Conservation (phyloP, 192 early-diverging fungal species). For the Chytriomyces confervae region DNA sequence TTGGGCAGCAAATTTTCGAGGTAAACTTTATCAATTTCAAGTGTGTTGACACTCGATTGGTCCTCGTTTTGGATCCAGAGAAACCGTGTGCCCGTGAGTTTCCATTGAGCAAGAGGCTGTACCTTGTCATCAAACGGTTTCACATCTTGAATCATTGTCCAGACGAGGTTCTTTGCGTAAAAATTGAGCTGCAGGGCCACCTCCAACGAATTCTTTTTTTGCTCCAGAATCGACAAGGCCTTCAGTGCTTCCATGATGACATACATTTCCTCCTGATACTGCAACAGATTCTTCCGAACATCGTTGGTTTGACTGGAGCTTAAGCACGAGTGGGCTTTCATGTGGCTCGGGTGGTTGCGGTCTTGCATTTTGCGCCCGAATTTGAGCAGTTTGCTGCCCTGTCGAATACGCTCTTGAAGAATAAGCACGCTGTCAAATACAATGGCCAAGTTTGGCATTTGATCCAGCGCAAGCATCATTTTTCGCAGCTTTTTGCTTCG, state of each 20-base stretch:
- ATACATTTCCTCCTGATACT: constrained; percentile 69
- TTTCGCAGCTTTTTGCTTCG: constrained; percentile 74
- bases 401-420: constrained; percentile 67
- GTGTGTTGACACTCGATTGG: constrained; percentile 72
- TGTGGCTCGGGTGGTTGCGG: background rate
- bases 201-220: constrained; percentile 59
- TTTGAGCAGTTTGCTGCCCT: constrained; percentile 35
- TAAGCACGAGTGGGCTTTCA: background rate
- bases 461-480: constrained; percentile 80
- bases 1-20: constrained; percentile 64
- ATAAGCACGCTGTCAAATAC: constrained; percentile 58
- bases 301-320: constrained; percentile 22
- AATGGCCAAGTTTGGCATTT: constrained; percentile 67
- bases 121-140: constrained; percentile 68
- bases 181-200: constrained; percentile 66
- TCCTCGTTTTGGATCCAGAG: constrained; percentile 81
- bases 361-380: constrained; percentile 24
- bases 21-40: constrained; percentile 76
- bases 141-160: constrained; percentile 69
- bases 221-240: constrained; percentile 52
- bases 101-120: constrained; percentile 74
- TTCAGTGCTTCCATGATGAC: constrained; percentile 75
- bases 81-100: constrained; percentile 67
- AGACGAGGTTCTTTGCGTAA: constrained; percentile 65
- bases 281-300: constrained; percentile 41